Base-by-base conservation (phyloP, 768 basidiomycete genomes). In the Scleroderma bovista region DNA sequence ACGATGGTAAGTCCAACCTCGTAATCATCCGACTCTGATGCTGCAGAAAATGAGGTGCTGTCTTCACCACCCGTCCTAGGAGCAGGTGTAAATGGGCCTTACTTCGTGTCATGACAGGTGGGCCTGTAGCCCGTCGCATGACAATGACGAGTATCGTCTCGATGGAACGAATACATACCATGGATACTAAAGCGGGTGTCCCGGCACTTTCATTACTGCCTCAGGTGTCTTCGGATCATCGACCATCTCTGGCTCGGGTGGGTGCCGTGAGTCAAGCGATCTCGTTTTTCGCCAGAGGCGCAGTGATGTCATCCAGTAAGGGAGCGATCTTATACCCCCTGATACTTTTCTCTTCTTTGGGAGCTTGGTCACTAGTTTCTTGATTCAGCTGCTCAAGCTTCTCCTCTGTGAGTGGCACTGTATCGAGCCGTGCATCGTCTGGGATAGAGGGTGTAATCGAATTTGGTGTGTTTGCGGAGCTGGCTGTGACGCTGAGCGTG, bases 321-420 rank as follows among this genome's bases (percentile, higher is more conserved):
- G 90, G 90, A 39, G 92, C 86, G 60, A 90, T 91, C 81, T 90
- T 92, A 69, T 89, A 92, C 20, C 89, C 89, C 33, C 70, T 68
- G 48, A 70, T 60, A 65, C 74, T 77, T 55, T 64, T 67, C 64
- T 70, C 69, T 24, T 23, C 38, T 39, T 59, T 62, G 22, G 61
- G 50, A 19, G 68, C 61, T 3, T 59, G 51, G 11, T 59, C 49
- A 4, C 26, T 9, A 1, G 70, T 77, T 65, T 84, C 81, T 55
- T 79, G 72, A 55, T 86, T 77, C 10, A 82, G 75, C 64, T 80
- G 75, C 50, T 83, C 79, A 31, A 89, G 72, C 45, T 74, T 79
- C 60, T 89, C 87, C 3, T 73, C 68, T 2, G 86, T 89, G 51
- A 88, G 71, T 5, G 78, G 73, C 75, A 45, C 71, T 58, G 23